Evolutionary conservation across 2,329 filamentous ascomycete species (phyloP), one percentile per base, ranked within the genome.

Genomic region (Colletotrichum lindemuthianum): DNA sequence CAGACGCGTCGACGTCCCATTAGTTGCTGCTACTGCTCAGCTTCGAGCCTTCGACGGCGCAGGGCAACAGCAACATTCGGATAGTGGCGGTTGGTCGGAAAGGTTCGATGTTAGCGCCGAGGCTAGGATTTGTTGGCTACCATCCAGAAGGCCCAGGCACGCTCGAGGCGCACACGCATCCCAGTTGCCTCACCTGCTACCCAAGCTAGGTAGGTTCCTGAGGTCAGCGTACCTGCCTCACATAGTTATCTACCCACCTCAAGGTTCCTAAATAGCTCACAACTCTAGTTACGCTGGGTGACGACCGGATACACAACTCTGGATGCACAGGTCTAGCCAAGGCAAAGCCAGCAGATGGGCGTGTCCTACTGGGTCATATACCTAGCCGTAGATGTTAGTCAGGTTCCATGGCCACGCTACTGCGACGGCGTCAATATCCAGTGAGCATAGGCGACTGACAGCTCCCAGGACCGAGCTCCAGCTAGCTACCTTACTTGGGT

Each of bases 41-140:
- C 15, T 11, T 34, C 43, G 36, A 57, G 24, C 24, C 24, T 24
- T 24, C 24, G 24, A 24, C 24, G 24, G 24, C 24, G 24, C 24
- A 24, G 24, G 24, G 24, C 24, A 24, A 24, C 24, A 41, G 54
- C 13, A 44, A 60, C 39, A 49, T 40, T 34, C 41, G 39, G 50
- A 40, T 15, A 56, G 37, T 13, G 34, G 50, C 57, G 58, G 61
- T 61, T 65, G 61, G 61, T 47, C 45, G 24, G 45, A 15, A 45
- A 33, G 16, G 15, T 45, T 56, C 40, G 57, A 44, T 32, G 45
- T 63, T 65, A 65, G 63, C 58, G 63, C 63, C 37, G 58, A 24
- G 15, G 13, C 10, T 41, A 47, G 47, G 63, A 65, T 61, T 65
- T 43, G 58, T 61, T 36, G 40, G 39, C 47, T 24, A 51, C 34